phyloP scores from a whole-genome alignment of 2,329 filamentous ascomycete genomes.

The Penicillium glabrum region DNA sequence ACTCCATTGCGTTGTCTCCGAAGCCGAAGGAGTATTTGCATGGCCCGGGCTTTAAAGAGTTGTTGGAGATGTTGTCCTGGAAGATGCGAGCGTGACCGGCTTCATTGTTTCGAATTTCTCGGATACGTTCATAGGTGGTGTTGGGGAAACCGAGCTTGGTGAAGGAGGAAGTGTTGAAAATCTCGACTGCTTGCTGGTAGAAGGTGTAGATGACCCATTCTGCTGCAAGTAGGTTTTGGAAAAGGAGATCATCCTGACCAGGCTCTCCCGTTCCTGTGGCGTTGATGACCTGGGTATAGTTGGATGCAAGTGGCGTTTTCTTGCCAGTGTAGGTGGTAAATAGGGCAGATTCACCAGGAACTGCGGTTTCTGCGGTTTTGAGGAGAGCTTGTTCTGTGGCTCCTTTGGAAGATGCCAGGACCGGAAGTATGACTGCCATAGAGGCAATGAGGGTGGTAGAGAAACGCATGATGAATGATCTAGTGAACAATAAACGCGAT shows the following conservation, averaged over 20 bases:
- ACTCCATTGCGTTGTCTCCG: not conserved
- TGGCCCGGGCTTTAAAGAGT: constrained; percentile 42
- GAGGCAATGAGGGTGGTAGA: not conserved
- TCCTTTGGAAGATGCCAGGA: not conserved
- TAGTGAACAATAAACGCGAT: too few relatives aligned
- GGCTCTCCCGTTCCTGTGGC: constrained; percentile 2
- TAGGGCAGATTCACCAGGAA: constrained; percentile 7
- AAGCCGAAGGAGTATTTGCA: constrained; percentile 36
- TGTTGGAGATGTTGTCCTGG: constrained; percentile 44
- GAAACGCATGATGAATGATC: constrained; percentile 1
- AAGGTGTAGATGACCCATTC: constrained; percentile 50
- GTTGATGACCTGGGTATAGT: constrained; percentile 2
- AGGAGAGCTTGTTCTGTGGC: not conserved
- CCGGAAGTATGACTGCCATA: not conserved
- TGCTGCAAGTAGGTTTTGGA: constrained; percentile 46
- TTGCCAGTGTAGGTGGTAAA: constrained; percentile 7
- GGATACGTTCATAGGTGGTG: constrained; percentile 41
- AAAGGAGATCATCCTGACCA: constrained; percentile 40
- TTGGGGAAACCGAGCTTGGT: constrained; percentile 37
- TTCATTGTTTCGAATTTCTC: constrained; percentile 49
- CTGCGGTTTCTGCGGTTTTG: not conserved
- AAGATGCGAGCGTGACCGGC: constrained; percentile 48
- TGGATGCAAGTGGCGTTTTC: constrained; percentile 3
- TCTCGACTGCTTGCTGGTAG: constrained; percentile 45
- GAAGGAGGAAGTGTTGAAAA: constrained; percentile 40